Base-by-base conservation (phyloP, 345 rosid genomes). In the Euphorbia lathyris region DNA sequence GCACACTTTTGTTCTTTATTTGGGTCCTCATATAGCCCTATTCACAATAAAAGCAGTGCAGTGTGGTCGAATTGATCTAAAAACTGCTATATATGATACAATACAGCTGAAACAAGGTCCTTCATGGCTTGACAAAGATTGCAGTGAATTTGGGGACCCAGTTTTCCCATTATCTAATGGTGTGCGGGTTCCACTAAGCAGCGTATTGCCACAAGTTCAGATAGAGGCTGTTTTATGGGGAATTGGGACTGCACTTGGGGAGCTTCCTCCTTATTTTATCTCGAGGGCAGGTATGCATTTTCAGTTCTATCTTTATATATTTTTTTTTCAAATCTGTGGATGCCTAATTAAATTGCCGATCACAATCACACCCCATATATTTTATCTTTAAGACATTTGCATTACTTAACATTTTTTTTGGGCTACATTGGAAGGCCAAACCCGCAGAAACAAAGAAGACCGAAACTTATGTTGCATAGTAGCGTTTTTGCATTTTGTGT, bases 241-340 rank as follows among this genome's bases (percentile, higher is more conserved):
- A 40, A 19, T 96, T 63, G 99, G 99, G 73, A 96, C 99, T 26
- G 98, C 98, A 47, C 96, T 96, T 51, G 99, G 99, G 57, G 99
- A 96, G 82, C 98, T 96, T 83, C 99, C 99, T 82, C 99, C 99
- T 32, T 96, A 92, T 90, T 96, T 96, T 78, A 90, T 96, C 78
- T 89, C 99, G 70, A 89, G 98, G 70, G 98, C 99, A 73, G 99
- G 99, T 95, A 74, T 29, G 60, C 20, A 10, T 25, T 7, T 2
- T 20, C 9, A 52, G 20, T 23, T 26, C 40, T n/a, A 19, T 26
- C 17, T 71, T 20, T 51, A 36, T 47, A 12, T n/a, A n/a, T 34
- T 34, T 2, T 34, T 34, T 50, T n/a, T 4, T 19, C 1, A 17
- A 5, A 19, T n/a, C 1, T 51, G 3, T n/a, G 19, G 40, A 40